These are phyloP conservation scores for Cicer arietinum DNA, from an alignment of 306 rosid genomes.

Conservation along the genomic window DNA sequence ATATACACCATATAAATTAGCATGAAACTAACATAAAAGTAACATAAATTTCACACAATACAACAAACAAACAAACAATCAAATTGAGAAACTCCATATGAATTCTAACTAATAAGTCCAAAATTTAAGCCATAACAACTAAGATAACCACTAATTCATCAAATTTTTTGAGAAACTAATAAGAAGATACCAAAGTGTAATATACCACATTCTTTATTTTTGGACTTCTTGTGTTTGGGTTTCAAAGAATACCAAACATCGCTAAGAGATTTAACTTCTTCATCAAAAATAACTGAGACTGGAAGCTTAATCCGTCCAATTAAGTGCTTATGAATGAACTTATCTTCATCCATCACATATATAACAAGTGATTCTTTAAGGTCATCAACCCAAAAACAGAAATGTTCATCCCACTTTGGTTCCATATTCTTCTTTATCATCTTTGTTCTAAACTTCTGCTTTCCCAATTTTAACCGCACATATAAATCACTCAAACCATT, in stretches of 20 bases:
- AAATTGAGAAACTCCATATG: no score
- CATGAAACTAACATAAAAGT: constrained; percentile 34
- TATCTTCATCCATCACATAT: constrained; percentile 83
- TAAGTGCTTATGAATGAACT: constrained; percentile 78
- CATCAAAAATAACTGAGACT: constrained; percentile 68
- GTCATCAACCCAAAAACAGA: constrained; percentile 76
- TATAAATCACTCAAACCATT: constrained; percentile 75
- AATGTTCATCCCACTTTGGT: constrained; percentile 91
- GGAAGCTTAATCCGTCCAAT: constrained; percentile 71
- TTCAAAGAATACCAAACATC: constrained; percentile 77
- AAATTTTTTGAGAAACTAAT: no score
- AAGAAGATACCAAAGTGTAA: background rate
- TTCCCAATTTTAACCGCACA: constrained; percentile 80
- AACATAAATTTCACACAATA: background rate
- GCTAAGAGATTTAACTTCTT: constrained; percentile 64
- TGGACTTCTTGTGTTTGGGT: constrained; percentile 70
- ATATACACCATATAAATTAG: constrained; percentile 33
- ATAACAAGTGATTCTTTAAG: constrained; percentile 66
- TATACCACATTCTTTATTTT: constrained; percentile 83
- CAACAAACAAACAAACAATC: background rate
- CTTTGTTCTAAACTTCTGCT: constrained; percentile 75
- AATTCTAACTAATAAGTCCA: no score
- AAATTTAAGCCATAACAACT: no score
- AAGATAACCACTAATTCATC: no score
- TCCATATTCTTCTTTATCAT: constrained; percentile 73